A percentile compares a stretch with the other conserved stretches of the same genome.
phyloP scores from a whole-genome alignment of 2,329 filamentous ascomycete species.

The Trematosphaeria pertusa region DNA sequence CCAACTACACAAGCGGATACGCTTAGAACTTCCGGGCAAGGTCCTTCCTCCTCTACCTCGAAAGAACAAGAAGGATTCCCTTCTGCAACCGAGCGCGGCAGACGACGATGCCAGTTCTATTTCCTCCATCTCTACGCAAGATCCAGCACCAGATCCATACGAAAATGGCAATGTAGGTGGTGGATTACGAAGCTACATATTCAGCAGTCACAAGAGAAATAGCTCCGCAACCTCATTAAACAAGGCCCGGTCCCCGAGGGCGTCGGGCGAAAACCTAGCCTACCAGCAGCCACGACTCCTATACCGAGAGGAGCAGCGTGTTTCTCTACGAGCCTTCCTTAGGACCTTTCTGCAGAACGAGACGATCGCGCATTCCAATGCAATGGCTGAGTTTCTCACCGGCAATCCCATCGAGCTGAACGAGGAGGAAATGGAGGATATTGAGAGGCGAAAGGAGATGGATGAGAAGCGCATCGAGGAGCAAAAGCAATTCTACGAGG shows the following conservation, averaged over 20 bases:
- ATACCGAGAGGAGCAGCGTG: conserved; percentile 86
- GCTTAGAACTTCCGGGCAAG: conserved; percentile 88
- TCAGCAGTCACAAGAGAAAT: conserved; percentile 51
- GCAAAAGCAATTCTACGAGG: conserved; percentile 93
- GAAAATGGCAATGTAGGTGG: conserved; percentile 45
- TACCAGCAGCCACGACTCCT: conserved; percentile 62
- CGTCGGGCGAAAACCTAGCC: conserved; percentile 38
- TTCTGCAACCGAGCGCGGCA: conserved; percentile 62
- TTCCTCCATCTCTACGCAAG: conserved; percentile 78
- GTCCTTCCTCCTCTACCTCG: conserved; percentile 84
- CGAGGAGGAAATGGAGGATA: conserved; percentile 84
- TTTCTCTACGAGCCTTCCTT: conserved; percentile 91
- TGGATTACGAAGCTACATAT: conserved; percentile 54
- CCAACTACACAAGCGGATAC: conserved; percentile 77
- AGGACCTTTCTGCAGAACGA: conserved; percentile 84
- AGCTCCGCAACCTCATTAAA: conserved; percentile 49
- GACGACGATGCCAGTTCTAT: conserved; percentile 79
- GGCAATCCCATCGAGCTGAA: conserved; percentile 74
- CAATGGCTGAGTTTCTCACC: conserved; percentile 84
- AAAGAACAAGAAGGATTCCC: conserved; percentile 85
- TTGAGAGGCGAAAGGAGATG: conserved; percentile 77
- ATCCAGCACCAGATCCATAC: conserved; percentile 50
- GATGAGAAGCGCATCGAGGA: conserved; percentile 91
- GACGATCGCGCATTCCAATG: conserved; percentile 80
- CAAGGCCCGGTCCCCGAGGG: conserved; percentile 36